Base-by-base conservation (phyloP, 441 rosid genomes). In the Jatropha podagrica region DNA sequence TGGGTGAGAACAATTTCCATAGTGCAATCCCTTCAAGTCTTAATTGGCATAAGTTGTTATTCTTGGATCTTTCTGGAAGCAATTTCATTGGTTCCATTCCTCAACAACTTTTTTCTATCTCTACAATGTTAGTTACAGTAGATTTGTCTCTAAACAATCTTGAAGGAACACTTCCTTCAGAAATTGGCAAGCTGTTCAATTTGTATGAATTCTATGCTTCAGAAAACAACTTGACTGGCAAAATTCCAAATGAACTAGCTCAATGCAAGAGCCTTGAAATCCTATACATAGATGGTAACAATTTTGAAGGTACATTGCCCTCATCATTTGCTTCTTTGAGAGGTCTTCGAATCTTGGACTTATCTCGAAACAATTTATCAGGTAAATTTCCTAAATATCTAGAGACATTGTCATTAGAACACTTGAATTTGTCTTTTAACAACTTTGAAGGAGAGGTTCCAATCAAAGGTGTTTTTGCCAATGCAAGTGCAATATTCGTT, bases 351-450 rank as follows among this genome's bases (percentile, higher is more conserved):
- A 0, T 4, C 3, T 23, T 84, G 2, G 76, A 84, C 63, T 51
- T 81, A 27, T 81, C 86, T 2, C 18, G 3, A 4, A 77, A 84
- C 63, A 82, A 74, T 15, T 48, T 79, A 14, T 76, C 79, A 0
- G 77, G 79, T 1, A 3, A 40, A 65, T 76, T 82, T 65, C 81
- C 83, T 3, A 15, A 54, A 3, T 69, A 12, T 52, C 20, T 81
- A 1, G 77, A 52, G 37, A 20, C 9, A 2, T 20, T 41, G 68
- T 8, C 32, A 23, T 51, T 74, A 27, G 55, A 40, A n/a, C 46
- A 18, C 20, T 18, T 74, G 68, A 77, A 77, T 42, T 4, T 77
- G 2, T 81, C 74, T 4, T 70, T 18, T 48, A 74, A 77, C 40
- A 20, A 74, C 8, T 38, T 77, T 1, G 82, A 76, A 6, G 74